Evolutionary conservation across 2,329 filamentous ascomycete genomes (phyloP), one percentile per base, ranked within the genome.

Genomic region (Claviceps sorghi): DNA sequence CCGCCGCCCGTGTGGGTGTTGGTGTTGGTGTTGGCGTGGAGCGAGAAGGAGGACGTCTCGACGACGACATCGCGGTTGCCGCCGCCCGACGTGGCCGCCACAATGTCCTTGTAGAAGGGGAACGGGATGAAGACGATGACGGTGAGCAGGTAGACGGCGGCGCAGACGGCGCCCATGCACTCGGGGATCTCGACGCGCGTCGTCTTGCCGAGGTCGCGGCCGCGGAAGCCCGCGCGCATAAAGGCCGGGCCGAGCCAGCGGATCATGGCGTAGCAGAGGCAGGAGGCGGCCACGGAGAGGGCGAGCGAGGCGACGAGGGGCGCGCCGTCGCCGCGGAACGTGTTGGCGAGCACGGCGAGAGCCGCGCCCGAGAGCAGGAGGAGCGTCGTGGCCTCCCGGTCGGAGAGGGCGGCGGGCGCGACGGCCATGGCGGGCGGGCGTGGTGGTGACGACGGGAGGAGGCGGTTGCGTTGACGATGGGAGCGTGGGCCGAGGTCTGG

Each of bases 71-170:
- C 91, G 57, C 87, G 77, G 68, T 96, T 96, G 48, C 90, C 90
- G 57, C 89, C 90, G 57, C 90, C 93, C 58, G 88, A 95, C 21
- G 93, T 97, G 41, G 90, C 89, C 17, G 88, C 87, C 29, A 96
- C 90, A 58, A 98, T 94, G 65, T 97, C 91, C 70, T 96, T 95
- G 74, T 96, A 97, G 68, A 98, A 97, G 1, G 90, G 87, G 68
- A 96, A 95, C 0, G 93, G 93, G 54, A 97, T 89, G 67, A 98
- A 98, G 56, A 88, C 72, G 59, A 97, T 94, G 58, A 97, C 77
- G 49, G 83, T 79, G 58, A 98, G 76, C 44, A 98, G 77, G 69
- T 97, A 97, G 29, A 97, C 89, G 58, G 93, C 80, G 9, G 91
- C 93, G 64, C 88, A 94, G 29, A 98, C 79, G 53, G 88, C 88